Evolutionary conservation across 192 early-diverging fungal genomes (phyloP), one percentile per base, ranked within the genome.

Genomic region (Podila epicladia): DNA sequence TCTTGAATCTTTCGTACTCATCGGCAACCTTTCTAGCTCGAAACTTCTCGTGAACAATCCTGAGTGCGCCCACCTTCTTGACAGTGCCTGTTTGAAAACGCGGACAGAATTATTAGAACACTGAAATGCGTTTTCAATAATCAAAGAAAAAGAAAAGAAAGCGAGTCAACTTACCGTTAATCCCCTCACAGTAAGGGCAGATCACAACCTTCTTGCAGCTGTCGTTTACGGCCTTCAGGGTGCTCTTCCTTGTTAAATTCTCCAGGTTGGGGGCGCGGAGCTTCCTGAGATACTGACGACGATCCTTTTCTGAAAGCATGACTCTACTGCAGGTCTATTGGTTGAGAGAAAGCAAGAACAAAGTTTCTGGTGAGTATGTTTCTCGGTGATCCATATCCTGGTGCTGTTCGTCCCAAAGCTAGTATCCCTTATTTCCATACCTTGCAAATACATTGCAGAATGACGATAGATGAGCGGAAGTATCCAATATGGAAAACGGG

Each of bases 401-500:
- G 7, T 37, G 33, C 6, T 37, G 15, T 45, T 4, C 17, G 38
- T 41, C 12, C 41, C 41, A 17, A 17, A 9, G 2, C 3, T 17
- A 17, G 13, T 45, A 37, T 45, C 17, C 41, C 24, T 55, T 55
- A 2, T 24, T 55, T 55, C 24, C 53, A 55, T 80, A 95, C 94
- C 86, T 98, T 98, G 91, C 98, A 99, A 65, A 98, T 98, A 60
- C 96, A 92, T 86, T 99, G 97, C 38, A 99, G 84, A 64, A 98
- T 95, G 24, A 87, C 91, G 49, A 97, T 89, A 62, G 93, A 93
- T 49, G 92, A 87, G 72, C 94, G 93, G 80, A 99, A 99, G 85
- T 96, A 99, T 57, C 98, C 98, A 87, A 97, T 96, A 58, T 99
- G 98, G 78, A 99, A 99, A 24, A 99, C 95, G 7, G 98, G 98